phyloP scores from a whole-genome alignment of 2,329 filamentous ascomycete genomes.

The Aureobasidium namibiae region DNA sequence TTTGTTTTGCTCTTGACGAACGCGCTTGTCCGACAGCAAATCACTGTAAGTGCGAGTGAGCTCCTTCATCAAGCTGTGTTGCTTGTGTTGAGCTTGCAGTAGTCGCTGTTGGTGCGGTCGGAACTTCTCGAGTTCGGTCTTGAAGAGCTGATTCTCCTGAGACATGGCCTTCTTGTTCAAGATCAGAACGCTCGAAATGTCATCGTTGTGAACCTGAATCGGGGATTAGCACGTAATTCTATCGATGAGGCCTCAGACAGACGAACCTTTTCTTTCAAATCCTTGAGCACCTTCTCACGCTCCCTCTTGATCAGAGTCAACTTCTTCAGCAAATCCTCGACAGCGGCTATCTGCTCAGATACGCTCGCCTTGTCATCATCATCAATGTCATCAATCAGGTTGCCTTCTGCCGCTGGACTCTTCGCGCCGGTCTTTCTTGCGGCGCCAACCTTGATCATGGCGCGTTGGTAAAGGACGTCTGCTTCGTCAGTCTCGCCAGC shows the following conservation, averaged over 20 bases:
- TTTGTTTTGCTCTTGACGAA: constrained; percentile 87
- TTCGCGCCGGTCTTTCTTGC: constrained; percentile 47
- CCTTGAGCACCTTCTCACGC: constrained; percentile 83
- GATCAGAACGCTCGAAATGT: constrained; percentile 95
- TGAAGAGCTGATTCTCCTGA: constrained; percentile 85
- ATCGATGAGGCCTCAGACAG: background rate
- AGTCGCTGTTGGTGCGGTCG: constrained; percentile 84
- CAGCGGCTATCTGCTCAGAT: constrained; percentile 76
- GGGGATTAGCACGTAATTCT: background rate
- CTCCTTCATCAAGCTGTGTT: constrained; percentile 89
- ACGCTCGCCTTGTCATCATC: constrained; percentile 76
- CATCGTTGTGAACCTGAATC: constrained; percentile 78
- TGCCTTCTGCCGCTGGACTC: constrained; percentile 55
- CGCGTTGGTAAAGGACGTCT: constrained; percentile 80
- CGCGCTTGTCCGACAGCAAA: constrained; percentile 85
- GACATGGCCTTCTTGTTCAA: constrained; percentile 95
- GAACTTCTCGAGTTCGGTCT: constrained; percentile 96
- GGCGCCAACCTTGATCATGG: constrained; percentile 68
- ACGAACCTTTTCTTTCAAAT: constrained; percentile 89
- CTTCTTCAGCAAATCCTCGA: constrained; percentile 87
- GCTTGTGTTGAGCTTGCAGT: constrained; percentile 90
- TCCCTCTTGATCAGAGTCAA: constrained; percentile 88
- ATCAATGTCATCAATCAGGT: constrained; percentile 86
- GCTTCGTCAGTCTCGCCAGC: constrained; percentile 81
- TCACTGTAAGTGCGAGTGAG: constrained; percentile 79